Conservation (phyloP, 257 asterid species). For the Petunia axillaris region DNA sequence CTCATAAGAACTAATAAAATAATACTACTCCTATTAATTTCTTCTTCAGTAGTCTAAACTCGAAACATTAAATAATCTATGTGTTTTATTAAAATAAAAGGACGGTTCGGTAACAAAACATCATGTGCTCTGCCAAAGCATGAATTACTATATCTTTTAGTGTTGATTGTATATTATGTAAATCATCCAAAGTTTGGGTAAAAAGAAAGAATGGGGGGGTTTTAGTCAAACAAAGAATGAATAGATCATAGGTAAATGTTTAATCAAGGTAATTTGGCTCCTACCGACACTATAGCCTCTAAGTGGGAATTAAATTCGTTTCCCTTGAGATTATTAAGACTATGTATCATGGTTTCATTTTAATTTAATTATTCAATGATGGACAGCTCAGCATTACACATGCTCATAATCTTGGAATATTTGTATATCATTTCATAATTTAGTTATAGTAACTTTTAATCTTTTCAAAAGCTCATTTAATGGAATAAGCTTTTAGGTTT, state of each 20-base stretch:
- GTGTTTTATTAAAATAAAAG: no score
- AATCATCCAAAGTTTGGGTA: neutral
- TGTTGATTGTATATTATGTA: no score
- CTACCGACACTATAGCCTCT: neutral
- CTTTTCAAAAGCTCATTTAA: neutral
- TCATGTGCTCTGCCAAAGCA: no score
- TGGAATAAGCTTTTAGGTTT: neutral
- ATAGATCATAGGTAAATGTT: neutral
- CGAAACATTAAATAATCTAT: no score
- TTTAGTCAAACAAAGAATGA: neutral
- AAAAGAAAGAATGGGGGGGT: neutral
- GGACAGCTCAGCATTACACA: conserved; percentile 15
- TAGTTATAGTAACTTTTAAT: neutral
- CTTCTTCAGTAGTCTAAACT: no score
- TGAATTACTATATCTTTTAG: no score
- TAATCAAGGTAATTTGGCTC: conserved; percentile 5
- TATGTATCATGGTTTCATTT: neutral
- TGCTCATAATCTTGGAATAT: neutral
- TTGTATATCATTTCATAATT: neutral
- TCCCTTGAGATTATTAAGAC: neutral
- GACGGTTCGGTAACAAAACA: no score
- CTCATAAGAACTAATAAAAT: no score
- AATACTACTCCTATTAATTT: neutral
- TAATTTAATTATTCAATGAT: conserved; percentile 7
- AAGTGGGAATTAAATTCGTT: neutral